Base-by-base conservation (phyloP, 2,329 filamentous ascomycete species). In the Catunica adiposa region DNA sequence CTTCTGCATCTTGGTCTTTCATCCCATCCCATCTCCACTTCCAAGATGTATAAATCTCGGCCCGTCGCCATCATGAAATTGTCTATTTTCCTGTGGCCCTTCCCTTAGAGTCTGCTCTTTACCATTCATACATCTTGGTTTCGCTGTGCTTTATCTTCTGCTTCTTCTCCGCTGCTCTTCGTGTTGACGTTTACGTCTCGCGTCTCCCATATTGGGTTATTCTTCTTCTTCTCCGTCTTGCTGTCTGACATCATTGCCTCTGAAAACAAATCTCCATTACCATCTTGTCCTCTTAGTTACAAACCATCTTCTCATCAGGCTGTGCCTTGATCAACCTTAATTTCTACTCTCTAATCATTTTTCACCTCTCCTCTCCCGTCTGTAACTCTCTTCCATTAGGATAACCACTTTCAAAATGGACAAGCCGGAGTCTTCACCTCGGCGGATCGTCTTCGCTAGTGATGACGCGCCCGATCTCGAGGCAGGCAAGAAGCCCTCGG, bases 171-270 rank as follows among this genome's bases (percentile, higher is more conserved):
- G 31, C 37, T 51, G 34, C 26, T 40, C 51, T 34, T 51, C 56
- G 56, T 51, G 29, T 55, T 38, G 56, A 44, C 56, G 56, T 37
- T 34, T 54, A 51, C 52, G 56, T 58, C 56, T 58, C 53, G 56
- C 56, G 47, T 52, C 46, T 57, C 52, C 53, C 44, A 47, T 26
- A n/a, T 40, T 52, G 26, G 51, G 56, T 42, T 53, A 11, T 40
- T 14, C 51, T 51, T 52, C 22, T 42, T 48, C 31, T 58, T 40
- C 1, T 17, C 23, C 15, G 42, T 40, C 47, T 29, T 44, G 14
- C 17, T 38, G 37, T 38, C n/a, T 38, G 37, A 14, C 11, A 7
- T 38, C 37, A 8, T 38, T 38, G 37, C 6, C 37, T n/a, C n/a
- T n/a, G n/a, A 38, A 38, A 25, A 15, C 26, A 40, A 46, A 20